Evolutionary conservation across 2,329 filamentous ascomycete genomes (phyloP).

Genomic region (Penicillium sclerotiorum): DNA sequence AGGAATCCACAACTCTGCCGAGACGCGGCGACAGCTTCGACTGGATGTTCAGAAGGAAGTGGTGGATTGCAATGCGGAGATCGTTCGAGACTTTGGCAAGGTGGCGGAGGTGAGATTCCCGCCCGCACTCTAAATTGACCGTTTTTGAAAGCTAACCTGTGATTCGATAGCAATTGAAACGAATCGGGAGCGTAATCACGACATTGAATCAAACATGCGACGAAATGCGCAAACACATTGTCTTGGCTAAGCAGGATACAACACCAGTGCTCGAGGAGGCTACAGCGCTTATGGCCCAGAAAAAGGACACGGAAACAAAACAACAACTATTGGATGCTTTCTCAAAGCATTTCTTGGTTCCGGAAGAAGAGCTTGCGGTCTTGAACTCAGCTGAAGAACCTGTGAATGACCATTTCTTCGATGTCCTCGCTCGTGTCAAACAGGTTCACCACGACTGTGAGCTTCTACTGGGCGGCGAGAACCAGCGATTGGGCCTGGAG

Average conservation of each 20-base stretch:
- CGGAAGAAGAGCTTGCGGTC: conserved; percentile 74
- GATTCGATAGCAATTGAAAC: conserved; percentile 71
- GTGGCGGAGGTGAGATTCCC: conserved; percentile 73
- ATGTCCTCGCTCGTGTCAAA: conserved; percentile 75
- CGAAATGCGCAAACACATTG: conserved; percentile 77
- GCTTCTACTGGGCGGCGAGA: conserved; percentile 83
- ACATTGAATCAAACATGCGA: conserved; percentile 78
- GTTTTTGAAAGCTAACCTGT: conserved; percentile 23
- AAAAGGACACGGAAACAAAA: conserved; percentile 74
- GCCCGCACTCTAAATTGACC: background rate
- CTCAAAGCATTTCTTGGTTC: conserved; percentile 78
- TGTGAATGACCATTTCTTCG: conserved; percentile 84
- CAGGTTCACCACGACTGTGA: conserved; percentile 87
- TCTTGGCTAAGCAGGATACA: conserved; percentile 73
- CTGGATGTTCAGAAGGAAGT: conserved; percentile 88
- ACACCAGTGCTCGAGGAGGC: conserved; percentile 76
- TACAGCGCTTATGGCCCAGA: conserved; percentile 70
- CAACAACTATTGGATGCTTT: conserved; percentile 78
- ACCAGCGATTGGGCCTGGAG: conserved; percentile 83
- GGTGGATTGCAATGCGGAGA: conserved; percentile 86
- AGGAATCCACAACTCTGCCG: conserved; percentile 71
- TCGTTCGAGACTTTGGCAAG: conserved; percentile 83
- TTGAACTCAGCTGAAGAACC: conserved; percentile 79
- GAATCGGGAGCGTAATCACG: conserved; percentile 77
- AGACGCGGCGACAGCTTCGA: conserved; percentile 76